A percentile compares a stretch with the other conserved stretches of the same genome.
Conservation (phyloP, 2,329 filamentous ascomycete species). For the Juglanconis oblonga region DNA sequence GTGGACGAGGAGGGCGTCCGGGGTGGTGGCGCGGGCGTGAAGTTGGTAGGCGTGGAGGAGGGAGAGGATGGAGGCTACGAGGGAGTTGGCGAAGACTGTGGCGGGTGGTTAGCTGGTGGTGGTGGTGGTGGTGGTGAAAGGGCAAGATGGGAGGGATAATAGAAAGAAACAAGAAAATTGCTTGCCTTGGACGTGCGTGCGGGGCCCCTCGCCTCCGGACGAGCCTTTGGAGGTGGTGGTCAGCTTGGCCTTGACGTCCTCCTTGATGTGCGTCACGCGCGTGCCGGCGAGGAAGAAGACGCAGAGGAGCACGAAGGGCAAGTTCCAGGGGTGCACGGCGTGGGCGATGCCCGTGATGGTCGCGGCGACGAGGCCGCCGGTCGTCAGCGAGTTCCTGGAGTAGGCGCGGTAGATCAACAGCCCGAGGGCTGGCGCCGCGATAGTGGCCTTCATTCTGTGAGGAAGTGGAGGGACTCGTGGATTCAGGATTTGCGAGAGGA, state of each 20-base stretch:
- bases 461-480: not conserved
- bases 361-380: conserved; percentile 69
- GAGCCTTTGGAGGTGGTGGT: conserved; percentile 74
- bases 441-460: conserved; percentile 51
- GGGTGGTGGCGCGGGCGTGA: conserved; percentile 38
- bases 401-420: conserved; percentile 65
- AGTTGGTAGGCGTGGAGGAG: conserved; percentile 62
- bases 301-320: conserved; percentile 80
- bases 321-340: conserved; percentile 86
- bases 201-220: conserved; percentile 74
- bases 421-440: conserved; percentile 56
- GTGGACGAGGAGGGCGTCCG: not conserved
- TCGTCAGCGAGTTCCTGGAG: conserved; percentile 74
- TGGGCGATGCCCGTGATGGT: conserved; percentile 73
- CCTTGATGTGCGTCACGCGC: conserved; percentile 84
- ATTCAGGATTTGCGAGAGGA: not conserved
- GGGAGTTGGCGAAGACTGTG: conserved; percentile 81
- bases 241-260: conserved; percentile 77
- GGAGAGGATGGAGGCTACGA: conserved; percentile 66
- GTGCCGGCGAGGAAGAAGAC: conserved; percentile 88
- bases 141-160: not conserved
- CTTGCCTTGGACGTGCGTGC: conserved; percentile 78
- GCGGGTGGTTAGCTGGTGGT: not conserved
- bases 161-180: not conserved
- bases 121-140: not conserved